Evolutionary conservation across 78 protist species (phyloP), one percentile per base, ranked within the genome.

Genomic region (Polysphondylium violaceum): DNA sequence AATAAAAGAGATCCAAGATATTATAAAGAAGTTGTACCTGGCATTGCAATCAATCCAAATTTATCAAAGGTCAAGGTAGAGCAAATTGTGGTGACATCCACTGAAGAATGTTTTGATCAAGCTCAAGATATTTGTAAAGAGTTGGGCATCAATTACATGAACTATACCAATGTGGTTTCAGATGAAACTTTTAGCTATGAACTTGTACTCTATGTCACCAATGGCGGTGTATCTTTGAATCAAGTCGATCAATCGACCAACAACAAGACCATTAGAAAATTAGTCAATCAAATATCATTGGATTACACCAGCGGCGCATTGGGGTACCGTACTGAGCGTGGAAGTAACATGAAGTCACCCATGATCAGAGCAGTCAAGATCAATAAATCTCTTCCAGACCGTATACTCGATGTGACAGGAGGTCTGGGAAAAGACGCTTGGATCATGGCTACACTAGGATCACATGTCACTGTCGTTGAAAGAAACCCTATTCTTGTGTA

Each of bases 401-500:
- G 29, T 1, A 38, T 87, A 2, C 35, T 71, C 44, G 93, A 87
- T 73, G 53, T 75, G 2, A 87, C 93, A 2, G 93, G 85, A 61
- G 93, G 93, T 17, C 36, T 87, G 3, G 93, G 85, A 12, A 87
- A 76, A 33, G 93, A 87, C 38, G 58, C 74, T 12, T 87, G 86
- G 88, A 47, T 76, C 0, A 23, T 87, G 7, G 93, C 93, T 8
- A 68, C 87, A 9, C n/a, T 73, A 17, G 93, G 93, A 14, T 6
- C 63, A 12, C 27, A 56, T 9, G 81, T 87, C 1, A 68, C 76
- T 12, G 43, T 87, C 2, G 35, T 87, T 12, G 93, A 87, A 25
- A 44, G 93, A 36, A 87, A 87, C 61, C 93, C 93, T 19, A 44
- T 83, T 17, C 58, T 83, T 0, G 0, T 53, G 27, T 83, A 40